phyloP scores from a whole-genome alignment of 2,329 filamentous ascomycete species.

The Nemania diffusa region DNA sequence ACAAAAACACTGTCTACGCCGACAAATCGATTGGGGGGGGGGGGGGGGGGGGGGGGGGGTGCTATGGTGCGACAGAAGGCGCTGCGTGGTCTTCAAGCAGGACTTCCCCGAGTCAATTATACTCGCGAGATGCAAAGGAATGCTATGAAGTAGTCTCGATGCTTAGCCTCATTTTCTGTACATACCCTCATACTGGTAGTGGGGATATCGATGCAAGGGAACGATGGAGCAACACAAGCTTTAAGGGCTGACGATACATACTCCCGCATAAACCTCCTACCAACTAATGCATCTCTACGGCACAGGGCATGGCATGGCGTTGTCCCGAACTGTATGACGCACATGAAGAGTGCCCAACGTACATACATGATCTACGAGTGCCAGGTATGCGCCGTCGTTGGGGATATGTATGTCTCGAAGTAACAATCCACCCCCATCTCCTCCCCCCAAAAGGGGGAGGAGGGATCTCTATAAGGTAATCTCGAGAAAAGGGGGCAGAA shows the following conservation, averaged over 20 bases:
- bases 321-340: conserved; percentile 26
- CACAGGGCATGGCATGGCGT: conserved; percentile 16
- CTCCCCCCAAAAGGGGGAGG: not conserved
- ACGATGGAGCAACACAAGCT: conserved; percentile 8
- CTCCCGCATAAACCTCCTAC: conserved; percentile 11
- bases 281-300: conserved; percentile 24
- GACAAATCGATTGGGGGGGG: not conserved
- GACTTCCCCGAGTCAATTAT: not conserved
- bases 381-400: conserved; percentile 13
- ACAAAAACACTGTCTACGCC: not conserved
- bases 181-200: not conserved
- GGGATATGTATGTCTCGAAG: conserved; percentile 14
- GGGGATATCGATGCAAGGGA: not conserved
- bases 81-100: not conserved
- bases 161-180: conserved; percentile 2
- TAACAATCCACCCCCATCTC: conserved; percentile 22
- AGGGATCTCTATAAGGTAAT: not conserved
- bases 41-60: no score
- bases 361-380: conserved; percentile 28
- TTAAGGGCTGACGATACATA: not conserved
- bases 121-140: not conserved
- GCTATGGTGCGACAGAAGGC: conserved; percentile 16
- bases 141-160: not conserved
- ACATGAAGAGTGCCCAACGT: conserved; percentile 20
- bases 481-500: conserved; percentile 11